Conservation (phyloP, 352 stramenopile species). For the Halophytophthora batemanensis region DNA sequence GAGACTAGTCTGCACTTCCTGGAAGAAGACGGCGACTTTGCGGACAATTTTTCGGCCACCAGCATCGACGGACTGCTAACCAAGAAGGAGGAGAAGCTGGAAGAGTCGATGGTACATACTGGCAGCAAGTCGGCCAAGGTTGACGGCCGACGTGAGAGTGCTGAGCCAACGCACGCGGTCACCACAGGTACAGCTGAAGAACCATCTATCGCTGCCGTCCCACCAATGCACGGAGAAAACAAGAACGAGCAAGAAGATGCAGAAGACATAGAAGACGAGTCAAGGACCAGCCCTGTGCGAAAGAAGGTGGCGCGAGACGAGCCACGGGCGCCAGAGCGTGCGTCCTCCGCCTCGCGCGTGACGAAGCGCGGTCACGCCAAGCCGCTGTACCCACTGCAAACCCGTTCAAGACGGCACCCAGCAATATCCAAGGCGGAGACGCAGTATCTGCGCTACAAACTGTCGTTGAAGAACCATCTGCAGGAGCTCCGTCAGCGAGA, state of each 20-base stretch:
- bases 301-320: constrained; percentile 31
- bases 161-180: background rate
- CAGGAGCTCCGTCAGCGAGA: constrained; percentile 63
- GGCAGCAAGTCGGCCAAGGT: constrained; percentile 7
- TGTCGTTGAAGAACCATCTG: constrained; percentile 65
- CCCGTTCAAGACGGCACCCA: constrained; percentile 13
- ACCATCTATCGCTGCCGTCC: background rate
- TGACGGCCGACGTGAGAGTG: constrained; percentile 6
- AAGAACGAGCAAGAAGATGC: constrained; percentile 29
- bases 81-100: background rate
- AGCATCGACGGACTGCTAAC: constrained; percentile 27
- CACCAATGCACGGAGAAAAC: constrained; percentile 6
- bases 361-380: constrained; percentile 8
- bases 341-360: background rate
- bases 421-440: constrained; percentile 36
- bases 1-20: constrained; percentile 61
- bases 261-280: constrained; percentile 13
- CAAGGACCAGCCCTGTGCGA: constrained; percentile 25
- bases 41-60: constrained; percentile 43
- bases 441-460: constrained; percentile 67
- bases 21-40: constrained; percentile 44
- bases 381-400: constrained; percentile 45
- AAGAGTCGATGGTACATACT: background rate
- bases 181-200: background rate
- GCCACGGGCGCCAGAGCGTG: constrained; percentile 13